A percentile compares a stretch with the other conserved stretches of the same genome.
Conservation (phyloP, 1,284 basidiomycete genomes). For the Coriolopsis trogii region DNA sequence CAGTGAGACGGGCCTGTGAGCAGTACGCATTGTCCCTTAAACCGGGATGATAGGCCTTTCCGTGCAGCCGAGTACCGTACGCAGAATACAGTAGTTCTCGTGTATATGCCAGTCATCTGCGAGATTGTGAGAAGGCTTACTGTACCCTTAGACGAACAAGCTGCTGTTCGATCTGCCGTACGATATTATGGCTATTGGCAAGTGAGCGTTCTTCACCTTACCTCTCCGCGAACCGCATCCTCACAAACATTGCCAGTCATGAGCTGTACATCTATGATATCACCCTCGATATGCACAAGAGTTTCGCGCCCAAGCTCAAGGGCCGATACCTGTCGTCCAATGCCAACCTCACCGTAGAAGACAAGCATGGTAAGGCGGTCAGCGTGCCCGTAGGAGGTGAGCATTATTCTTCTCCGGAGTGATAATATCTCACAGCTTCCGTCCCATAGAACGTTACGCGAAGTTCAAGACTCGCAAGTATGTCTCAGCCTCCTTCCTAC, state of each 20-base stretch:
- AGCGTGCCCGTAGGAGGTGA: slow-evolving; percentile 65
- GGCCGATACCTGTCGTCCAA: slow-evolving; percentile 85
- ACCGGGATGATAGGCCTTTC: too few relatives aligned
- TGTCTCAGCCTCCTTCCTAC: too few relatives aligned
- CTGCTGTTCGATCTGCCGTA: slow-evolving; percentile 79
- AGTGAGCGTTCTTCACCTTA: slow-evolving; percentile 46
- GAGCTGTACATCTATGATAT: slow-evolving; percentile 83
- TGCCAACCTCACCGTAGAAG: slow-evolving; percentile 76
- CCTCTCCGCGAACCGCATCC: background rate
- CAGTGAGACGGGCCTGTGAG: too few relatives aligned
- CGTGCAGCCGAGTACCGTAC: too few relatives aligned
- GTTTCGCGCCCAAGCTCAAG: slow-evolving; percentile 72
- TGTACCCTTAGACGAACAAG: slow-evolving; percentile 54
- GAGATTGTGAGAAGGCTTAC: background rate
- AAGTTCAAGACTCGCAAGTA: slow-evolving; percentile 81
- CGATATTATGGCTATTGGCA: slow-evolving; percentile 86
- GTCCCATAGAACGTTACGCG: slow-evolving; percentile 54
- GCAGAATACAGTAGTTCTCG: too few relatives aligned
- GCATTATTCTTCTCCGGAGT: background rate
- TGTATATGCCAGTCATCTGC: too few relatives aligned
- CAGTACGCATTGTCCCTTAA: too few relatives aligned
- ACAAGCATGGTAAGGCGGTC: slow-evolving; percentile 50
- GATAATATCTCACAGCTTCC: background rate
- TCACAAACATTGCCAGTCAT: slow-evolving; percentile 49
- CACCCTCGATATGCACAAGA: slow-evolving; percentile 78